Evolutionary conservation across 2,329 filamentous ascomycete genomes (phyloP).

Genomic region (Microthyrium microscopicum): DNA sequence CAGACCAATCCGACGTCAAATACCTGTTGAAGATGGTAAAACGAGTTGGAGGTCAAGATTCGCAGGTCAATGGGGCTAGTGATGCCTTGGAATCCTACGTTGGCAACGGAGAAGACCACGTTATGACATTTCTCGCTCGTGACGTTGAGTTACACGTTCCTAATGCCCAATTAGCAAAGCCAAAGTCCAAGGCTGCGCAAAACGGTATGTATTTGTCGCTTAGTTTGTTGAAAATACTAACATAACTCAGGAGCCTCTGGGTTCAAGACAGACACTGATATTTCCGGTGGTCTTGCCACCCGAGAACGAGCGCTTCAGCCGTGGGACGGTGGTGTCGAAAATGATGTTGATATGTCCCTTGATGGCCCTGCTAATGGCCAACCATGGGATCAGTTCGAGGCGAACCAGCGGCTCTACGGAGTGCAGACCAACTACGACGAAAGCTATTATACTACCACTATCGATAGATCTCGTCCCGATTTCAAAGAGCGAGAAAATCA

Average conservation of each 20-base stretch:
- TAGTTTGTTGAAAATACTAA: slow-evolving; percentile 4
- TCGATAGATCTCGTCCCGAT: slow-evolving; percentile 68
- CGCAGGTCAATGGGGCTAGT: slow-evolving; percentile 29
- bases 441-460: slow-evolving; percentile 81
- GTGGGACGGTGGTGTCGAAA: slow-evolving; percentile 58
- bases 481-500: slow-evolving; percentile 64
- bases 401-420: slow-evolving; percentile 76
- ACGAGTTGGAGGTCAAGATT: slow-evolving; percentile 24
- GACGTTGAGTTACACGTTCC: slow-evolving; percentile 40
- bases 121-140: slow-evolving; percentile 44
- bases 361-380: slow-evolving; percentile 19
- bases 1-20: slow-evolving; percentile 33
- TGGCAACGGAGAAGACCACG: slow-evolving; percentile 30
- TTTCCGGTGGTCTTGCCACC: slow-evolving; percentile 54
- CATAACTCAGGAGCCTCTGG: slow-evolving; percentile 34
- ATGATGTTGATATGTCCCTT: slow-evolving; percentile 50
- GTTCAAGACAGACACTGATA: slow-evolving; percentile 80
- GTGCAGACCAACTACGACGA: slow-evolving; percentile 84
- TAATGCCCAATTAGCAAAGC: slow-evolving; percentile 35
- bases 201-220: slow-evolving; percentile 34
- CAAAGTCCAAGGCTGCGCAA: slow-evolving; percentile 31
- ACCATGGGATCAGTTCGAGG: slow-evolving; percentile 86
- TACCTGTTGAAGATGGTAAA: slow-evolving; percentile 52
- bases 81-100: slow-evolving; percentile 29
- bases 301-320: slow-evolving; percentile 63